Percentiles rank a stretch among this genome's conserved stretches.
These are phyloP conservation scores for Phaeoacremonium minimum DNA, from an alignment of 2,329 filamentous ascomycete species.

Conservation along the genomic window DNA sequence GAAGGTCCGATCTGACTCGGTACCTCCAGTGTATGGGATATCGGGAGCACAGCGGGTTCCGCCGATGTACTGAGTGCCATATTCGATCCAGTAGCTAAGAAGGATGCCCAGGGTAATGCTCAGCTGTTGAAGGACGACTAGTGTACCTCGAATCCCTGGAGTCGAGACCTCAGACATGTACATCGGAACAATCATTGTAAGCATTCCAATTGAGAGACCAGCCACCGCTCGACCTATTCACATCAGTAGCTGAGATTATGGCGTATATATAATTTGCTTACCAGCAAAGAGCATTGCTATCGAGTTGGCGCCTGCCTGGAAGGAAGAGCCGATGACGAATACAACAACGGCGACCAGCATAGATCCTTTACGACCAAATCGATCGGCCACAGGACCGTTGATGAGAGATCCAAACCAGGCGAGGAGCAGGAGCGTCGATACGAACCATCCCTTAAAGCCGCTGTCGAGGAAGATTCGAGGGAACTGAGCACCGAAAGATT, in stretches of 20 bases:
- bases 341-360: conserved; percentile 28
- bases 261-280: background rate
- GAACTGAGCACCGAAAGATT: conserved; percentile 28
- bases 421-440: conserved; percentile 40
- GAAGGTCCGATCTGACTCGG: conserved; percentile 28
- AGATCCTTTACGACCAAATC: conserved; percentile 25
- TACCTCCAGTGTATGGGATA: conserved; percentile 40
- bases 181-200: conserved; percentile 24
- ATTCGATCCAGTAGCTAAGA: conserved; percentile 36
- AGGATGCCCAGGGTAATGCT: conserved; percentile 37
- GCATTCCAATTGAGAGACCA: conserved; percentile 36
- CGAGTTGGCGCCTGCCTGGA: conserved; percentile 36
- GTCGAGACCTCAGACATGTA: conserved; percentile 18
- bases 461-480: conserved; percentile 33
- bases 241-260: conserved; percentile 16
- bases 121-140: conserved; percentile 18
- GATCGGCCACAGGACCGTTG: conserved; percentile 33
- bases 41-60: conserved; percentile 41
- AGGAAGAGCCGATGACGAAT: conserved; percentile 34
- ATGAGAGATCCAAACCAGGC: conserved; percentile 45
- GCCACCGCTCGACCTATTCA: conserved; percentile 37
- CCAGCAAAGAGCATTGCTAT: conserved; percentile 19
- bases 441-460: conserved; percentile 48
- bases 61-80: conserved; percentile 33
- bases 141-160: conserved; percentile 14